Conservation (phyloP, 352 stramenopile genomes). For the Phytophthora tentaculata region DNA sequence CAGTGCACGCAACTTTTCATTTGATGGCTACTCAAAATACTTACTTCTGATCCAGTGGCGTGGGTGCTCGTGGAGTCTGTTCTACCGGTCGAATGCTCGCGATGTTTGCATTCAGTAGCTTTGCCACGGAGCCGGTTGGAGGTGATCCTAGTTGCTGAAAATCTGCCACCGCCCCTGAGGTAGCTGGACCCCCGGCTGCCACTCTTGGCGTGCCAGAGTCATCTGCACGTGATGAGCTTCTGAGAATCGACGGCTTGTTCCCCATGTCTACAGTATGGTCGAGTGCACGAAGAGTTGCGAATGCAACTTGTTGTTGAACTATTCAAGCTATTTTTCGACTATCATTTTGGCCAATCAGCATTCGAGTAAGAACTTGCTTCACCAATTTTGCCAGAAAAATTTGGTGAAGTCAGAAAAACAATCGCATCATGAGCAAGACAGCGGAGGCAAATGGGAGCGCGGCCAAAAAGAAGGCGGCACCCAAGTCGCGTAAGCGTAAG, state of each 20-base stretch:
- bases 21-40: neutral
- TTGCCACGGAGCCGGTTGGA: conserved; percentile 11
- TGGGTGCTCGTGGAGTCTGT: conserved; percentile 25
- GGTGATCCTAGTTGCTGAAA: conserved; percentile 16
- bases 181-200: conserved; percentile 1
- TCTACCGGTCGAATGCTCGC: conserved; percentile 67
- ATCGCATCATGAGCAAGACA: conserved; percentile 50
- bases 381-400: no score
- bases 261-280: conserved; percentile 42
- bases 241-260: conserved; percentile 67
- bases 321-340: conserved; percentile 23
- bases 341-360: neutral
- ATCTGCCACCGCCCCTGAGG: conserved; percentile 6
- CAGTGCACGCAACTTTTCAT: neutral
- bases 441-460: conserved; percentile 14
- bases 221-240: conserved; percentile 40
- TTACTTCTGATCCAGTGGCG: conserved; percentile 77
- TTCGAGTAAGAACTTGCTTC: neutral
- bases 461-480: conserved; percentile 77
- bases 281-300: neutral
- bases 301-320: conserved; percentile 22
- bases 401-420: no score
- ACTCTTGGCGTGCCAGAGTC: conserved; percentile 20
- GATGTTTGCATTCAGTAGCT: conserved; percentile 34
- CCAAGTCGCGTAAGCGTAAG: conserved; percentile 81